A percentile compares a stretch with the other conserved stretches of the same genome.
Conservation (phyloP, 1,284 basidiomycete genomes). For the Wallemia mellicola region DNA sequence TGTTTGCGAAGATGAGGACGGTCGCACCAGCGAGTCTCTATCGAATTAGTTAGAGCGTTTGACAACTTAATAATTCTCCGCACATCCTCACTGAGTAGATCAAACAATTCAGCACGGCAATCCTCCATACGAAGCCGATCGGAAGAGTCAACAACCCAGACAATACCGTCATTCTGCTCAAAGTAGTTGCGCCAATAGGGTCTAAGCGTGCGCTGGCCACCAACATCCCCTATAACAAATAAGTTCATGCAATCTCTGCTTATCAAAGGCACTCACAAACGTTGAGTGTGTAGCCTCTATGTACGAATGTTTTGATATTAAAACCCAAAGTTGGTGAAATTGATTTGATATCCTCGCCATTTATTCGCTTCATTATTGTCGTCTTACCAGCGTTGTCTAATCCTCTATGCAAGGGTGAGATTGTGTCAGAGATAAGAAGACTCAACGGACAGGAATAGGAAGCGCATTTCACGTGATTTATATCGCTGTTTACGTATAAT, state of each 20-base stretch:
- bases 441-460: slow-evolving; percentile 57
- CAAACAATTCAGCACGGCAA: slow-evolving; percentile 60
- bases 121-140: slow-evolving; percentile 68
- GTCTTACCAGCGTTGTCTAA: slow-evolving; percentile 98
- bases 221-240: slow-evolving; percentile 99
- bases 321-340: slow-evolving; percentile 90
- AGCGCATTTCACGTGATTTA: slow-evolving; percentile 82
- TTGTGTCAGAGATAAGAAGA: not conserved
- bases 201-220: slow-evolving; percentile 73
- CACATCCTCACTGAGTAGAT: slow-evolving; percentile 69
- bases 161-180: slow-evolving; percentile 87
- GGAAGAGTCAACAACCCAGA: slow-evolving; percentile 94
- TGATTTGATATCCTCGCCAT: slow-evolving; percentile 55
- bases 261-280: slow-evolving; percentile 32
- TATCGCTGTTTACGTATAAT: slow-evolving; percentile 88
- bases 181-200: slow-evolving; percentile 99
- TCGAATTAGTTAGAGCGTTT: slow-evolving; percentile 3
- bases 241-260: slow-evolving; percentile 4
- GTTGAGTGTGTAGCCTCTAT: slow-evolving; percentile 70
- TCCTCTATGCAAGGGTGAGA: slow-evolving; percentile 26
- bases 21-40: slow-evolving; percentile 79
- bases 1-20: slow-evolving; percentile 91
- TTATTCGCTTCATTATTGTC: slow-evolving; percentile 81
- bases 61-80: slow-evolving; percentile 14
- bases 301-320: slow-evolving; percentile 86